Evolutionary conservation across 768 basidiomycete genomes (phyloP).

Genomic region (Tricholoma hemisulphureum): DNA sequence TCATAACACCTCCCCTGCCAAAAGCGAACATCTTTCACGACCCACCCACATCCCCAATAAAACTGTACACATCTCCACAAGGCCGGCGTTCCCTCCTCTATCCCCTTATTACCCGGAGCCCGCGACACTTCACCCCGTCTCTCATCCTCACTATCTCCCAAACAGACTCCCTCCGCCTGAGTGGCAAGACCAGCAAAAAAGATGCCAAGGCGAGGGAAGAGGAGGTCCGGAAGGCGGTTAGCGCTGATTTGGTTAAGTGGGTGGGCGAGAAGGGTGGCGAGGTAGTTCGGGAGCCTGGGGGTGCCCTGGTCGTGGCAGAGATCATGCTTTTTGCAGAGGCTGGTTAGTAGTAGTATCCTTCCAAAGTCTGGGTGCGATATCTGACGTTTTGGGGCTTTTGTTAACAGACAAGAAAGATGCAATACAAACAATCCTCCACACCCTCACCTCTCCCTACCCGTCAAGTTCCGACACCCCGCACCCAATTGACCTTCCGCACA

Average conservation of each 20-base stretch:
- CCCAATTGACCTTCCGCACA: constrained; percentile 78
- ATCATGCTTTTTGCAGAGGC: constrained; percentile 84
- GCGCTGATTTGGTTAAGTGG: constrained; percentile 70
- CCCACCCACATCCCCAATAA: constrained; percentile 29
- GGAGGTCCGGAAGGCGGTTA: constrained; percentile 74
- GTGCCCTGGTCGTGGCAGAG: constrained; percentile 75
- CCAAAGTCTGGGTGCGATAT: neutral
- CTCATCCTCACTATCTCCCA: constrained; percentile 70
- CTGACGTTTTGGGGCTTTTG: neutral
- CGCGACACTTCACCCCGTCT: constrained; percentile 84
- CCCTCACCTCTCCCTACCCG: constrained; percentile 57
- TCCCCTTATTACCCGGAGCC: constrained; percentile 78
- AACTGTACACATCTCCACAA: constrained; percentile 60
- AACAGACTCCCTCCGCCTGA: constrained; percentile 62
- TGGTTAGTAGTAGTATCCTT: constrained; percentile 46
- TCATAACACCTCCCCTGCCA: neutral
- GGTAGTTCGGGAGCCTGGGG: constrained; percentile 72
- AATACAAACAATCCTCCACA: constrained; percentile 55
- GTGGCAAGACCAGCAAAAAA: constrained; percentile 78
- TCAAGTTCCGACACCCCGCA: constrained; percentile 54
- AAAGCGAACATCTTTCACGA: neutral
- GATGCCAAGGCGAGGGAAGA: constrained; percentile 55
- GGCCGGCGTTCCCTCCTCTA: constrained; percentile 84
- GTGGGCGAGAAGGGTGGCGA: constrained; percentile 60
- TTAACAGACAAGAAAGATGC: constrained; percentile 69